Percentiles rank a stretch among this genome's conserved stretches.
These are phyloP conservation scores for Aspergillus aculeatus DNA, from an alignment of 2,329 filamentous ascomycete genomes.

Conservation along the genomic window DNA sequence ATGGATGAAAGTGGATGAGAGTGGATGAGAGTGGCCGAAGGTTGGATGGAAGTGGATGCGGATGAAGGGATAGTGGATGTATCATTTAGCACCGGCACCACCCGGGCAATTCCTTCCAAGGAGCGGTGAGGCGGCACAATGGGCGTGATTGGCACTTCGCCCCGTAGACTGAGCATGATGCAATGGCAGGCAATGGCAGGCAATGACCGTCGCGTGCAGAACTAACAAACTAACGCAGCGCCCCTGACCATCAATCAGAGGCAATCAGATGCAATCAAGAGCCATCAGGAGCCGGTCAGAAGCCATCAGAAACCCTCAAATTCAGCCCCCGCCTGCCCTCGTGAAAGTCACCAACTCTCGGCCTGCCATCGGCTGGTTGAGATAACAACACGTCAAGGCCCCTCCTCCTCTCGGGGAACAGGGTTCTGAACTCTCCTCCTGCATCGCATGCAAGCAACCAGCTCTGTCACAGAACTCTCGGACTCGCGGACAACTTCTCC, in stretches of 20 bases:
- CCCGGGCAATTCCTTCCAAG: slow-evolving; percentile 14
- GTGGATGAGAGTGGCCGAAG: neutral
- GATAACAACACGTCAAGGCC: slow-evolving; percentile 21
- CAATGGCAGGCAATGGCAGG: neutral
- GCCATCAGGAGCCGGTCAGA: slow-evolving; percentile 1
- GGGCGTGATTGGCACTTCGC: neutral
- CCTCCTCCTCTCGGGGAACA: slow-evolving; percentile 16
- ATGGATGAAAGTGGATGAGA: neutral
- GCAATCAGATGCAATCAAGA: neutral
- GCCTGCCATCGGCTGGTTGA: slow-evolving; percentile 16
- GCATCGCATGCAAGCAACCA: slow-evolving; percentile 6
- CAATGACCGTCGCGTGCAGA: neutral
- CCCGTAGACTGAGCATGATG: neutral
- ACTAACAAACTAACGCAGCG: neutral
- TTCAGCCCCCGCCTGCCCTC: slow-evolving; percentile 15
- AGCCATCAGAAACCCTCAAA: neutral
- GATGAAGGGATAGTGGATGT: slow-evolving; percentile 1
- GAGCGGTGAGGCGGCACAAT: slow-evolving; percentile 21
- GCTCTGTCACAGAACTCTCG: neutral
- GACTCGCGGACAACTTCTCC: slow-evolving; percentile 7
- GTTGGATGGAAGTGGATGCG: neutral
- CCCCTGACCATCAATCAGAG: neutral
- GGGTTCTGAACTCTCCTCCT: slow-evolving; percentile 9
- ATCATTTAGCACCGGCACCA: slow-evolving; percentile 14
- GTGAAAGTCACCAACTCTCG: slow-evolving; percentile 15